Percentiles rank a stretch among this genome's conserved stretches.
Conservation (phyloP, 805 yeast species). For the Metschnikowia shivogae region DNA sequence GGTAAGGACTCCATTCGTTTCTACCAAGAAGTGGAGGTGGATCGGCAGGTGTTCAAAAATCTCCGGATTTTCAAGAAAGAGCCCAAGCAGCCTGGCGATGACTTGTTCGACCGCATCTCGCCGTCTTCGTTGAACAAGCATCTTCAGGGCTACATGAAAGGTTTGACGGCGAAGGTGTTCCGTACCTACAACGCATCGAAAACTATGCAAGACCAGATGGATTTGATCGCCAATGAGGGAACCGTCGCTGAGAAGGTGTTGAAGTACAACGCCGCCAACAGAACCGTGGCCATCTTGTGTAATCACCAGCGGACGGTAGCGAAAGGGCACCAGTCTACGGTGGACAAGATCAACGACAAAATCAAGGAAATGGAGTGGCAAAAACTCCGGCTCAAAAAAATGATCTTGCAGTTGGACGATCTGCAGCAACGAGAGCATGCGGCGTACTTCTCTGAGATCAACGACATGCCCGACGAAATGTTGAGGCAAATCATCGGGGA, state of each 20-base stretch:
- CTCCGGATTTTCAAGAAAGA: conserved; percentile 79
- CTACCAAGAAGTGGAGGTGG: conserved; percentile 90
- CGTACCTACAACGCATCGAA: conserved; percentile 96
- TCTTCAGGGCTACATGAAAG: conserved; percentile 85
- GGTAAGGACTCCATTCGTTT: conserved; percentile 95
- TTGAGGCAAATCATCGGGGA: conserved; percentile 52
- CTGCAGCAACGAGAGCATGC: conserved; percentile 47
- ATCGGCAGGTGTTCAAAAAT: conserved; percentile 86
- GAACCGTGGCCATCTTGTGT: conserved; percentile 93
- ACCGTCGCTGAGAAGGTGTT: conserved; percentile 84
- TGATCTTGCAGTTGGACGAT: conserved; percentile 65
- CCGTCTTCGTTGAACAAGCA: conserved; percentile 81
- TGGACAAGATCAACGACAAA: conserved; percentile 72
- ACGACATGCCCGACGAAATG: conserved; percentile 63
- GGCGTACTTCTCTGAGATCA: conserved; percentile 62
- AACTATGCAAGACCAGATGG: conserved; percentile 94
- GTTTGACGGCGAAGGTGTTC: conserved; percentile 92
- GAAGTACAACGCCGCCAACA: conserved; percentile 87
- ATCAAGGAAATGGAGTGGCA: conserved; percentile 84
- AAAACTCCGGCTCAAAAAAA: conserved; percentile 65
- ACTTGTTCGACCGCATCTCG: conserved; percentile 83
- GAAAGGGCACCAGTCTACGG: conserved; percentile 76
- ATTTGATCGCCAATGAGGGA: conserved; percentile 79
- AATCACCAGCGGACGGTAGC: conserved; percentile 93
- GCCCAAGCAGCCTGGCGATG: conserved; percentile 90